These are phyloP conservation scores for Cyberlindnera subsufficiens DNA, from an alignment of 805 yeast species.

Conservation along the genomic window DNA sequence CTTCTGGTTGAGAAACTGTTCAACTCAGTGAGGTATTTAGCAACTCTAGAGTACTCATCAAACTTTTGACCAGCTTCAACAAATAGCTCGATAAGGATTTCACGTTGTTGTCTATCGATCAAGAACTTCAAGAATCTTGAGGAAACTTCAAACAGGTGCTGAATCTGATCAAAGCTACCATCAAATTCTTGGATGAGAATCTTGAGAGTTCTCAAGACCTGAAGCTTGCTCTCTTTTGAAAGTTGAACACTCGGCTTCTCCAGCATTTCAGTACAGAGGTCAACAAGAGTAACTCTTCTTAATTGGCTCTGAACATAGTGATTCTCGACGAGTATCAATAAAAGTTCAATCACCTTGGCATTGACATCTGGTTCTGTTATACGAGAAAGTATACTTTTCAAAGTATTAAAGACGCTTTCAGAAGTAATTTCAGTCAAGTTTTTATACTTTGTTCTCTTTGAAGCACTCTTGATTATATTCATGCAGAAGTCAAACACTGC, in stretches of 20 bases:
- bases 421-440: constrained; percentile 52
- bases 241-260: constrained; percentile 51
- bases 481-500: constrained; percentile 50
- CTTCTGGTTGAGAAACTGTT: constrained; percentile 62
- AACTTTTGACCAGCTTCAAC: constrained; percentile 50
- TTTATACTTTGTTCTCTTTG: constrained; percentile 37
- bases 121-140: constrained; percentile 56
- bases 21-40: constrained; percentile 52
- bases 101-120: constrained; percentile 57
- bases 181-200: constrained; percentile 47
- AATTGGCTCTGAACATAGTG: constrained; percentile 51
- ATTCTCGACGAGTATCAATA: constrained; percentile 48
- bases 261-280: constrained; percentile 53
- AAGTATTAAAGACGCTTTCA: constrained; percentile 42
- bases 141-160: constrained; percentile 41
- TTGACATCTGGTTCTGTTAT: constrained; percentile 37
- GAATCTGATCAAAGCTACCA: constrained; percentile 45
- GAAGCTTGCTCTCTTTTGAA: constrained; percentile 45
- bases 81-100: constrained; percentile 55
- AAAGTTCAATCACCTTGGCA: constrained; percentile 44
- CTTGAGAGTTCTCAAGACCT: constrained; percentile 52
- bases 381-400: constrained; percentile 43
- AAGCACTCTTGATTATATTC: constrained; percentile 37
- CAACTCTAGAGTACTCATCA: constrained; percentile 36
- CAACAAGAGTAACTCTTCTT: constrained; percentile 46